Percentiles rank a stretch among this genome's conserved stretches.
phyloP scores from a whole-genome alignment of 306 rosid genomes.

The Myrica gale region DNA sequence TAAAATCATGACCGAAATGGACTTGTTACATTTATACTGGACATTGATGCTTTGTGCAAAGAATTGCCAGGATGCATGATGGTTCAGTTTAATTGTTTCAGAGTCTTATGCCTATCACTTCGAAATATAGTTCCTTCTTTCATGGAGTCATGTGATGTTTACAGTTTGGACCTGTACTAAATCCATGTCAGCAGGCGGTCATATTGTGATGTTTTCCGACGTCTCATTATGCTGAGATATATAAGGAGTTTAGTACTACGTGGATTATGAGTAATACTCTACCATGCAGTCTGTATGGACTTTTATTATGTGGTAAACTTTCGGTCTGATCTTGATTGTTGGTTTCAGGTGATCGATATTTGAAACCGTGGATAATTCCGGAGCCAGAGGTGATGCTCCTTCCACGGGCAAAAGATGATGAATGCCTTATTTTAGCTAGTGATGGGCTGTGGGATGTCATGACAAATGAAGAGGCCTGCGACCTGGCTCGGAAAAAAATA shows the following conservation, averaged over 20 bases:
- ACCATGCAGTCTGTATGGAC: too few relatives aligned
- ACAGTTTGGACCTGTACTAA: background rate
- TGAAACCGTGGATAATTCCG: constrained; percentile 90
- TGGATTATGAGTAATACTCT: background rate
- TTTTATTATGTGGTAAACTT: too few relatives aligned
- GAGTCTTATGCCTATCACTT: too few relatives aligned
- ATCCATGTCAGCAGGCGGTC: background rate
- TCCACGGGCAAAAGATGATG: constrained; percentile 73
- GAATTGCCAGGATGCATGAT: background rate
- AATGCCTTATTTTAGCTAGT: constrained; percentile 83
- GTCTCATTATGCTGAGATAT: background rate
- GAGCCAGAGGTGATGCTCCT: constrained; percentile 82
- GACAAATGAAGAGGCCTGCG: constrained; percentile 82
- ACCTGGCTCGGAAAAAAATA: constrained; percentile 69
- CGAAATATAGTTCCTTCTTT: background rate
- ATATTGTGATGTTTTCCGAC: background rate
- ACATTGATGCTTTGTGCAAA: background rate
- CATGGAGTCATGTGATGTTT: background rate
- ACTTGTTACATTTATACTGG: background rate
- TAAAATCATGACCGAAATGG: background rate
- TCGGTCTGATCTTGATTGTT: background rate
- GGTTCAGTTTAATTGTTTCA: background rate
- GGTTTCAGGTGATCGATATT: constrained; percentile 80
- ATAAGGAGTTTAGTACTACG: background rate
- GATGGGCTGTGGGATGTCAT: constrained; percentile 93